Conservation (phyloP, 2,329 filamentous ascomycete species). For the Fusarium pilosicola region DNA sequence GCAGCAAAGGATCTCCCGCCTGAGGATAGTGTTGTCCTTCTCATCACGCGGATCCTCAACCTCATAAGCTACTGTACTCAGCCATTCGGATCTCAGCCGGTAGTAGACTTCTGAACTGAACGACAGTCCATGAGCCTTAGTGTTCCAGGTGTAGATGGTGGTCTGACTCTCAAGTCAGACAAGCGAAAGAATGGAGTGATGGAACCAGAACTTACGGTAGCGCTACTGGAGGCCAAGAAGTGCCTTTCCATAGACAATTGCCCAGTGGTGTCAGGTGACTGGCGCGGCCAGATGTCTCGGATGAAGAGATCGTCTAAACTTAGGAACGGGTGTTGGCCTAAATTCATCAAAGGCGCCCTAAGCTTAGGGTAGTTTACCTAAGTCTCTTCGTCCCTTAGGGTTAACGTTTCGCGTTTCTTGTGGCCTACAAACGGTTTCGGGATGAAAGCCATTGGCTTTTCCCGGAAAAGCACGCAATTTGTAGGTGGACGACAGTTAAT, state of each 20-base stretch:
- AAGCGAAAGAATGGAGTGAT: accelerated
- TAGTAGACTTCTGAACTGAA: neutral
- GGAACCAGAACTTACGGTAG: neutral
- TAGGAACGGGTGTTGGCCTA: neutral
- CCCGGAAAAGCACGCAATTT: neutral
- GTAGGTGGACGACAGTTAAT: neutral
- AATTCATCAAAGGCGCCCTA: neutral
- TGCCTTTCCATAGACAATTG: neutral
- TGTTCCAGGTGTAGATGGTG: neutral
- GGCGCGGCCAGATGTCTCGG: neutral
- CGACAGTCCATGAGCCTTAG: neutral
- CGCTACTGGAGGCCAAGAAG: neutral
- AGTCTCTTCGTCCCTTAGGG: neutral
- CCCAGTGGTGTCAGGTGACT: neutral
- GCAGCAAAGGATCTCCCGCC: no score
- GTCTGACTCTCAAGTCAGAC: neutral
- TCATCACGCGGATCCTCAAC: no score
- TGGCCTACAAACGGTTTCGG: neutral
- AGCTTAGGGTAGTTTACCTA: neutral
- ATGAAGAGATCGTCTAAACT: neutral
- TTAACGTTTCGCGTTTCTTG: neutral
- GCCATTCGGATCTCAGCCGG: no score
- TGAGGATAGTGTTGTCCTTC: no score
- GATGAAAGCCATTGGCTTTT: neutral
- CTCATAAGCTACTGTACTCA: no score